Evolutionary conservation across 176 grass and related monocot species (phyloP), one percentile per base, ranked within the genome.

Genomic region (Cocos nucifera): DNA sequence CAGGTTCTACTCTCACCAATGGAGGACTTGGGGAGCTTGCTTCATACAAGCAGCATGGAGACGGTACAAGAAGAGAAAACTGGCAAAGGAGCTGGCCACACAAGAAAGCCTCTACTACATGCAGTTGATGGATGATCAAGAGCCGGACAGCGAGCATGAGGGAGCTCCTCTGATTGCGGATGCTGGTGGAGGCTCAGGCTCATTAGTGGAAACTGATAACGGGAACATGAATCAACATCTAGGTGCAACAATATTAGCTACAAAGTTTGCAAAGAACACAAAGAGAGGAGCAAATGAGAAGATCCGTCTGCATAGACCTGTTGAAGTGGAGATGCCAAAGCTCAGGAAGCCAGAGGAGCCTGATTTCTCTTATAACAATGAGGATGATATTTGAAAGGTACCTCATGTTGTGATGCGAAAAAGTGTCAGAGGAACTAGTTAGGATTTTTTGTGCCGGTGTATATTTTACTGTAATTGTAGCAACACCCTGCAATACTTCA

Each of bases 1-100:
- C 83, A 69, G 91, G 56, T 97, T 85, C 83, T 97, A 97, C 69
- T 97, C 92, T 6, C 78, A 97, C 74, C 92, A 97, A 26, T 97
- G 92, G 92, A 67, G 92, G 19, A 91, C 86, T 39, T 97, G 87
- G 92, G 92, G 84, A 14, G 81, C 92, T 0, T 88, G 87, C 70
- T 91, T 97, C 68, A 69, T 97, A 35, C 92, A 97, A 74, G 77
- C 86, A 5, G 87, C 87, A 0, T 97, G 92, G 87, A 17, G 83
- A 30, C 21, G 86, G 35, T 82, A 82, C 83, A 90, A 85, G 68
- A 90, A 81, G 78, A 64, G 81, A 50, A 90, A 82, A 74, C 71
- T 96, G 21, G 83, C 83, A 19, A 89, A 22, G 80, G 83, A 96
- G 76, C 77, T 96, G 57, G 70, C 74, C 30, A 73, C 74, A 62